phyloP scores from a whole-genome alignment of 2,329 filamentous ascomycete genomes.

The Cercospora janseana region DNA sequence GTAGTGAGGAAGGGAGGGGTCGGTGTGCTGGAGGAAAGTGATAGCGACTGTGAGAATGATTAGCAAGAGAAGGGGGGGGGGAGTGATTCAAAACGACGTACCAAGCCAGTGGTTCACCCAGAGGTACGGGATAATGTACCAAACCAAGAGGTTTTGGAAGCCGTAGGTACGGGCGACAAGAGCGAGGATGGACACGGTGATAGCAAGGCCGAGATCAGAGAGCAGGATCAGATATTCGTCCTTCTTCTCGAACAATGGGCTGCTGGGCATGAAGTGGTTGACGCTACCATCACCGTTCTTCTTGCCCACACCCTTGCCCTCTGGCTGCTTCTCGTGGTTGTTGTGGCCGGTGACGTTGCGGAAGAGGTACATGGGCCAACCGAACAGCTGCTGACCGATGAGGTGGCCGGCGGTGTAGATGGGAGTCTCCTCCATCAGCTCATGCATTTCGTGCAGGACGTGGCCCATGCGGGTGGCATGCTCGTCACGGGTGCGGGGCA shows the following conservation, averaged over 20 bases:
- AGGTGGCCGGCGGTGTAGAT: slow-evolving; percentile 73
- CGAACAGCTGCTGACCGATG: slow-evolving; percentile 80
- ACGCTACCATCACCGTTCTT: slow-evolving; percentile 79
- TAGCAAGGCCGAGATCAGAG: slow-evolving; percentile 73
- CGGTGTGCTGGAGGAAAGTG: slow-evolving; percentile 95
- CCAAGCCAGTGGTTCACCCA: slow-evolving; percentile 99
- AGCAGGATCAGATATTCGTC: slow-evolving; percentile 83
- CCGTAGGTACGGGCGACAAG: slow-evolving; percentile 75
- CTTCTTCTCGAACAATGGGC: slow-evolving; percentile 86
- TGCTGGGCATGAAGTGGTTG: slow-evolving; percentile 90
- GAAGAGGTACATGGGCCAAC: slow-evolving; percentile 89
- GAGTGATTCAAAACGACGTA: slow-evolving; percentile 54
- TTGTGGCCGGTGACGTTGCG: slow-evolving; percentile 96
- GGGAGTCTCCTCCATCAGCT: slow-evolving; percentile 93
- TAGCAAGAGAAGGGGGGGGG: too few relatives aligned
- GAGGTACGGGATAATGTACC: slow-evolving; percentile 92
- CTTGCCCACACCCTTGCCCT: slow-evolving; percentile 93
- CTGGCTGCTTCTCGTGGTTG: slow-evolving; percentile 82
- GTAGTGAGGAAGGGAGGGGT: slow-evolving; percentile 92
- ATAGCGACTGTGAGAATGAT: slow-evolving; percentile 69
- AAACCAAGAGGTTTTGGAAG: slow-evolving; percentile 81
- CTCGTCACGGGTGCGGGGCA: slow-evolving; percentile 85
- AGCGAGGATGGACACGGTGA: slow-evolving; percentile 62
- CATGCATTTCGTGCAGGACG: slow-evolving; percentile 74
- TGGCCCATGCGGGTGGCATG: slow-evolving; percentile 74